Evolutionary conservation across 2,329 filamentous ascomycete genomes (phyloP).

Genomic region (Purpureocillium lavendulum): DNA sequence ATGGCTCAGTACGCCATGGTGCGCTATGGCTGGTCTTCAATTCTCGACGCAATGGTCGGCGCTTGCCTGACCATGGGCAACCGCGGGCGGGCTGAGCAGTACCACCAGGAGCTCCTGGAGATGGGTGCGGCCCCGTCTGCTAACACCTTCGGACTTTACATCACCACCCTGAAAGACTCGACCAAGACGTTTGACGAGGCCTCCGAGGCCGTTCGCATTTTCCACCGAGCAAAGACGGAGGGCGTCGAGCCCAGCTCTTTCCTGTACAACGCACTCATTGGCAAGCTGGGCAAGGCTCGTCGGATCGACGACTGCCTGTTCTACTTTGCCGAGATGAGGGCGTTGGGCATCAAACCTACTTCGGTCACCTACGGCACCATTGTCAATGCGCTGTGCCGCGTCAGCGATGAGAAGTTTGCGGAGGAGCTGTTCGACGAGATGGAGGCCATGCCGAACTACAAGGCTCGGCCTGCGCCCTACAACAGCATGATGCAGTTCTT

Average conservation of each 20-base stretch:
- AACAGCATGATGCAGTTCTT: slow-evolving; percentile 99
- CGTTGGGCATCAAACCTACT: slow-evolving; percentile 84
- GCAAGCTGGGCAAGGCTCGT: slow-evolving; percentile 94
- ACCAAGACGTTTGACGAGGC: slow-evolving; percentile 98
- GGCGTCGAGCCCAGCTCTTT: slow-evolving; percentile 95
- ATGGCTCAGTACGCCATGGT: slow-evolving; percentile 78
- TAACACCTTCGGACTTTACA: slow-evolving; percentile 97
- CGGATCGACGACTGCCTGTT: slow-evolving; percentile 97
- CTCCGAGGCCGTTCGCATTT: slow-evolving; percentile 94
- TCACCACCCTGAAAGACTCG: slow-evolving; percentile 96
- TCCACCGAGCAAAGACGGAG: slow-evolving; percentile 85
- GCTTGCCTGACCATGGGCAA: slow-evolving; percentile 79
- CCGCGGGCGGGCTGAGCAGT: slow-evolving; percentile 72
- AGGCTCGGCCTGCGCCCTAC: slow-evolving; percentile 92
- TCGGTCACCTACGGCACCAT: slow-evolving; percentile 98
- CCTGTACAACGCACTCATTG: slow-evolving; percentile 95
- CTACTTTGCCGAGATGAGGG: slow-evolving; percentile 97
- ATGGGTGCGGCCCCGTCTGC: slow-evolving; percentile 90
- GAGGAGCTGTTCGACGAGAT: slow-evolving; percentile 98
- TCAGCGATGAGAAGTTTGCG: slow-evolving; percentile 95
- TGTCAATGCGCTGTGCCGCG: slow-evolving; percentile 93
- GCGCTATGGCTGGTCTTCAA: slow-evolving; percentile 91
- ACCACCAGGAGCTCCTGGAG: slow-evolving; percentile 82
- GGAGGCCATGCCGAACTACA: slow-evolving; percentile 98
- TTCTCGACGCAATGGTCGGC: slow-evolving; percentile 93